Evolutionary conservation across 306 rosid species (phyloP).

Genomic region (Citrullus amarus): DNA sequence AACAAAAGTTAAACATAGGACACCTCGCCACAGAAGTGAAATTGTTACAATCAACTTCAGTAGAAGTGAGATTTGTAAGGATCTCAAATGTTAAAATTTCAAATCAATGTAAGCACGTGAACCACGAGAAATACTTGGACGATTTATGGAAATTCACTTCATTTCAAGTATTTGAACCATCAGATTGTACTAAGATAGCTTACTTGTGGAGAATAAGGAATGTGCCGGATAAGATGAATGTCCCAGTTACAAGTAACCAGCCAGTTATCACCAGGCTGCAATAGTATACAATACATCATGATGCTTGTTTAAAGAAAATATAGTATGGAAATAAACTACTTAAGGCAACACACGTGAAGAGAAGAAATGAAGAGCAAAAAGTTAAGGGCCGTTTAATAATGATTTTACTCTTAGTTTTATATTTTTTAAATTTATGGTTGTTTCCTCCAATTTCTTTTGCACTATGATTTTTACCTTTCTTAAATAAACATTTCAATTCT

Average conservation of each 20-base stretch:
- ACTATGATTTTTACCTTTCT: too few relatives aligned
- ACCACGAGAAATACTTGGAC: not conserved
- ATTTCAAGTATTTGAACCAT: not conserved
- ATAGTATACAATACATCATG: not conserved
- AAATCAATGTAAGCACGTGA: not conserved
- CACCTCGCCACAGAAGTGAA: not conserved
- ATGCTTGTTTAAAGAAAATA: not conserved
- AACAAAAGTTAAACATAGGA: not conserved
- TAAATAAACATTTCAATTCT: too few relatives aligned
- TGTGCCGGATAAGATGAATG: slow-evolving; percentile 28
- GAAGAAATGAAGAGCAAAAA: not conserved
- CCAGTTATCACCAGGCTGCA: slow-evolving; percentile 52
- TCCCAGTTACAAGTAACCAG: slow-evolving; percentile 46
- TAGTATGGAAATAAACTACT: not conserved
- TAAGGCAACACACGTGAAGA: not conserved
- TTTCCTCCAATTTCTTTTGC: too few relatives aligned
- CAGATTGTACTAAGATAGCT: slow-evolving; percentile 13
- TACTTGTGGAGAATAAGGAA: slow-evolving; percentile 46
- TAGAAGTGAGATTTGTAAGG: not conserved
- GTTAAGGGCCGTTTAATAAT: too few relatives aligned
- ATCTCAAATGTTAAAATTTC: not conserved
- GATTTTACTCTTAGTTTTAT: too few relatives aligned
- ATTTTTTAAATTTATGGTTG: too few relatives aligned
- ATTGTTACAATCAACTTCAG: not conserved
- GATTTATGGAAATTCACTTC: not conserved